Evolutionary conservation across 805 yeast genomes (phyloP), one percentile per base, ranked within the genome.

Genomic region (Candida patagonica): DNA sequence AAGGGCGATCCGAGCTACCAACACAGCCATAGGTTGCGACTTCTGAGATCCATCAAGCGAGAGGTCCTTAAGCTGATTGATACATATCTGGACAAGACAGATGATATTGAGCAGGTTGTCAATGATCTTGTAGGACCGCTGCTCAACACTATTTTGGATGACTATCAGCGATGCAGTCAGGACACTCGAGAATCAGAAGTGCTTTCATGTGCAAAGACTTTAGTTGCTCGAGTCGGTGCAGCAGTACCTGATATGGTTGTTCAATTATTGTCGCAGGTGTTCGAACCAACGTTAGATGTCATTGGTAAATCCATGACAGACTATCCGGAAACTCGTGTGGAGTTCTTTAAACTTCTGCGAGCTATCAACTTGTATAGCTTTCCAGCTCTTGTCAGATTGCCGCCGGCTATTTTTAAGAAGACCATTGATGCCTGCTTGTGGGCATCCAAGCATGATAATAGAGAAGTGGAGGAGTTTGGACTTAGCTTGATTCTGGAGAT

Each of bases 181-280:
- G 95, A 87, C 65, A 96, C 96, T 7, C 79, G 97, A 58, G 98
- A 92, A 65, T 95, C 96, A 6, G 98, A 92, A 64, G 98, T 92
- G 4, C 71, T 92, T 60, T 85, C 83, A 62, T 88, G 97, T 71
- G 80, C 92, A 76, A 78, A 95, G 6, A 85, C 95, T 1, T 74
- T 92, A 42, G 94, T 92, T 21, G 68, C 76, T 22, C 81, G 86
- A 56, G 94, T 87, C 43, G 96, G 96, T 9, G 81, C 73, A 47
- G 64, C 80, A 70, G 85, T 89, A 43, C 87, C 95, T 21, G 89
- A 83, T 46, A 94, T 92, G 47, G 89, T 92, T 38, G 85, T 89
- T 22, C 63, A 78, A 41, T 85, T 92, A 44, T 67, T 92, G 48
- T 95, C 86, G 55, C 81, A 80, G 62, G 95, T 92, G 10, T 92